Evolutionary conservation across 108 stramenopile species (phyloP).

Genomic region (Nannochloropsis gaditana): DNA sequence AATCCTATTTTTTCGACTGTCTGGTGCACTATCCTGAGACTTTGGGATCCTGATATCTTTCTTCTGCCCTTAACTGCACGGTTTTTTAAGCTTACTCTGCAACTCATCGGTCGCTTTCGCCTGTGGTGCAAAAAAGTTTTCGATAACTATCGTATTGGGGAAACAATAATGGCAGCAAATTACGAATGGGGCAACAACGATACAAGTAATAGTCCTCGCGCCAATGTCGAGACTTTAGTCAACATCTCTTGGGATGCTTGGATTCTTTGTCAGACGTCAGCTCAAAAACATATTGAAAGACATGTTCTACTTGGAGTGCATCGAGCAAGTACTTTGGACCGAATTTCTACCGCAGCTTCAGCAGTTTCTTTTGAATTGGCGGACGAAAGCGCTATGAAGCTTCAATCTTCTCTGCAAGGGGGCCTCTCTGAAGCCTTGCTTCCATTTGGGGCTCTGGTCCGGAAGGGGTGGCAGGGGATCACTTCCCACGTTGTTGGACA

Average conservation of each 20-base stretch:
- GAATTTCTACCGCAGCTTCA: no score
- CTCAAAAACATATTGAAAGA: not conserved
- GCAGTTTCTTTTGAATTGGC: no score
- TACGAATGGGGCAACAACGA: not conserved
- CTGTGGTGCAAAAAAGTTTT: slow-evolving; percentile 22
- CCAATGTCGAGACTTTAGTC: not conserved
- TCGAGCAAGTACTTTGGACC: not conserved
- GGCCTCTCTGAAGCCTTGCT: not conserved
- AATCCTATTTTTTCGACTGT: not conserved
- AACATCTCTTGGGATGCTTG: not conserved
- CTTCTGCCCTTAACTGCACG: slow-evolving; percentile 34
- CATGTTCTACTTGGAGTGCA: not conserved
- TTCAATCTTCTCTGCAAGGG: not conserved
- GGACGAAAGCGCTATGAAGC: no score
- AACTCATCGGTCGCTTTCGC: slow-evolving; percentile 31
- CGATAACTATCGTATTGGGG: not conserved
- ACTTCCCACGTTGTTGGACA: not conserved
- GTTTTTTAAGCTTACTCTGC: slow-evolving; percentile 35
- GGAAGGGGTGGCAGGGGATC: not conserved
- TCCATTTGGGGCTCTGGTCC: not conserved
- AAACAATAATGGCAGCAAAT: not conserved
- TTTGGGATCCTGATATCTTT: slow-evolving; percentile 28
- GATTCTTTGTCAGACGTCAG: not conserved
- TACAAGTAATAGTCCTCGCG: not conserved
- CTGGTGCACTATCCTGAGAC: not conserved